These are phyloP conservation scores for Flaveria bidentis DNA, from an alignment of 129 eudicot genomes.

Conservation along the genomic window DNA sequence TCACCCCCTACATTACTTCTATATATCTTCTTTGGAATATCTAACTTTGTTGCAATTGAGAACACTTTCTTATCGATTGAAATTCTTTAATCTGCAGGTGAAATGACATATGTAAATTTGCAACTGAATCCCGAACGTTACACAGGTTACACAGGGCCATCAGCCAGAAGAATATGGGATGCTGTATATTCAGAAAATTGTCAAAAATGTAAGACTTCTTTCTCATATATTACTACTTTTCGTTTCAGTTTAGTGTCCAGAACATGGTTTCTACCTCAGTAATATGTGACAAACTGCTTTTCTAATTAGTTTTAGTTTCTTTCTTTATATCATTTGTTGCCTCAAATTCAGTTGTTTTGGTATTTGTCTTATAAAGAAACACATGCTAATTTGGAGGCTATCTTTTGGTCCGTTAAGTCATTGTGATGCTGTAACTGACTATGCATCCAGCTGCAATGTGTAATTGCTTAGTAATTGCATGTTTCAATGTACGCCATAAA, in stretches of 20 bases:
- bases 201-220: slow-evolving; percentile 67
- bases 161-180: slow-evolving; percentile 97
- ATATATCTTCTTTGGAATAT: not conserved
- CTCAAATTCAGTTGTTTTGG: slow-evolving; percentile 5
- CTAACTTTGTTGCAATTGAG: slow-evolving; percentile 9
- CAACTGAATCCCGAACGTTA: slow-evolving; percentile 88
- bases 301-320: not conserved
- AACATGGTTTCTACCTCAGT: not conserved
- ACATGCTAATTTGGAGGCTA: slow-evolving; percentile 3
- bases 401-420: slow-evolving; percentile 15
- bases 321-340: not conserved
- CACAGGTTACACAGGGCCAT: slow-evolving; percentile 87
- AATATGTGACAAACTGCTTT: not conserved
- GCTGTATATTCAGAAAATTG: slow-evolving; percentile 90
- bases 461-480: slow-evolving; percentile 1
- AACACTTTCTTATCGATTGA: slow-evolving; percentile 4
- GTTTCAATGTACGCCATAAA: not conserved
- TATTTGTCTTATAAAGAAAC: not conserved
- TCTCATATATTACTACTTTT: slow-evolving; percentile 1
- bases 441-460: slow-evolving; percentile 9
- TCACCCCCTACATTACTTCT: slow-evolving; percentile 25
- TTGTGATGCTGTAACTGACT: not conserved
- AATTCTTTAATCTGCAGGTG: slow-evolving; percentile 51
- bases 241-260: not conserved
- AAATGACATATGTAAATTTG: slow-evolving; percentile 90